phyloP scores from a whole-genome alignment of 2,329 filamentous ascomycete species.

The Colletotrichum sidae region DNA sequence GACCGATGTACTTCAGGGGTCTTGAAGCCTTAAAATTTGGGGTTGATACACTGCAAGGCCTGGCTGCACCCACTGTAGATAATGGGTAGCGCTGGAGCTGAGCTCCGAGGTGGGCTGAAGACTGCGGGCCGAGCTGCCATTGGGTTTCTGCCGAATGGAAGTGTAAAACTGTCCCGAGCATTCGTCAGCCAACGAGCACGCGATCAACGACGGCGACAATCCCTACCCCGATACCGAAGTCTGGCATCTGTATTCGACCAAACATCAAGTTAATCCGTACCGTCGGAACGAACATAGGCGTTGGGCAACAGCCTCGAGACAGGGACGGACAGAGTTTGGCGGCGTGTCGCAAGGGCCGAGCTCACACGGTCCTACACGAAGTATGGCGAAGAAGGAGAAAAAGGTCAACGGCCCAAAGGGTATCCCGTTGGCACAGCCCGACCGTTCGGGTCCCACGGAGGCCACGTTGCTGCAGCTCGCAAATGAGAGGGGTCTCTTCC shows the following conservation, averaged over 20 bases:
- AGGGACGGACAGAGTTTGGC: neutral
- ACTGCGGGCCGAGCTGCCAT: slow-evolving; percentile 18
- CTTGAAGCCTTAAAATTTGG: slow-evolving; percentile 2
- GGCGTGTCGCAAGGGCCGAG: neutral
- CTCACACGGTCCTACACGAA: no score
- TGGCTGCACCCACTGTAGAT: neutral
- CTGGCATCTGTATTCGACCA: neutral
- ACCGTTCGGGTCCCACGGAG: slow-evolving; percentile 69
- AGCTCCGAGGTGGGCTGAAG: slow-evolving; percentile 8
- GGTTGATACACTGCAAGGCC: neutral
- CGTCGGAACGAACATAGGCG: neutral
- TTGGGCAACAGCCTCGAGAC: neutral
- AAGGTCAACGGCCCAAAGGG: slow-evolving; percentile 60
- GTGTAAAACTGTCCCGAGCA: neutral
- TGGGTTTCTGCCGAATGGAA: neutral
- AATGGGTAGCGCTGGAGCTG: neutral
- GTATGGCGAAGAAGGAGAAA: slow-evolving; percentile 50
- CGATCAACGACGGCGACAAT: slow-evolving; percentile 7
- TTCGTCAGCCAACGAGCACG: slow-evolving; percentile 26
- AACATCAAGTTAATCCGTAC: neutral
- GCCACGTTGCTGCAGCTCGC: slow-evolving; percentile 82
- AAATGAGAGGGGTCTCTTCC: slow-evolving; percentile 70
- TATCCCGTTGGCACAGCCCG: slow-evolving; percentile 76
- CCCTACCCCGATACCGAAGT: slow-evolving; percentile 9
- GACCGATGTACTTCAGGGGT: slow-evolving; percentile 22